Evolutionary conservation across 2,329 filamentous ascomycete genomes (phyloP).

Genomic region (Fusarium liriodendri): DNA sequence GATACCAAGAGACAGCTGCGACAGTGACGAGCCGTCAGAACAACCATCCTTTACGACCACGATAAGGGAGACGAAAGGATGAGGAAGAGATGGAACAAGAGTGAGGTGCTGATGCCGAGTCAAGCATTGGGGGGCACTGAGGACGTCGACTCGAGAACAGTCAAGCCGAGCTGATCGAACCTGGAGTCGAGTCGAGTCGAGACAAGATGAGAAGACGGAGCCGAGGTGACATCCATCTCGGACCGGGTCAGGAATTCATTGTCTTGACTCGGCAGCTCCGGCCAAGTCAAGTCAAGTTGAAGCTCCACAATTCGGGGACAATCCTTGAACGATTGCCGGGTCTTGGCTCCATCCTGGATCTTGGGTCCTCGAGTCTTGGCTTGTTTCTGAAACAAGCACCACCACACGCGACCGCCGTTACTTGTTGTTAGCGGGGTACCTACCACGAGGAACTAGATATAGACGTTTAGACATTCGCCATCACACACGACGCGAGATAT

Average conservation of each 20-base stretch:
- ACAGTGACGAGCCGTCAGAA: slow-evolving; percentile 1
- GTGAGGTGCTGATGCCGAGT: background rate
- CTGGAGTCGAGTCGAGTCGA: background rate
- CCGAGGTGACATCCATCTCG: background rate
- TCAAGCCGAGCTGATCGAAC: background rate
- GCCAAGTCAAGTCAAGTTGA: background rate
- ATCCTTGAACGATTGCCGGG: slow-evolving; percentile 29
- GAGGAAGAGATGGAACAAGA: slow-evolving; percentile 26
- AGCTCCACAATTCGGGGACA: slow-evolving; percentile 25
- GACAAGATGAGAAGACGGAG: background rate
- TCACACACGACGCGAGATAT: background rate
- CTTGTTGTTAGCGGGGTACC: slow-evolving; percentile 44
- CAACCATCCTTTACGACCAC: background rate
- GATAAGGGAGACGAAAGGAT: background rate
- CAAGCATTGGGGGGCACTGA: background rate
- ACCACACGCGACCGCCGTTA: slow-evolving; percentile 35
- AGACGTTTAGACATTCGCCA: slow-evolving; percentile 1
- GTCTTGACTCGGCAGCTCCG: background rate
- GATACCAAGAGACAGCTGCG: slow-evolving; percentile 7
- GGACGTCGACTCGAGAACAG: background rate
- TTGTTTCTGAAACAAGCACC: slow-evolving; percentile 34
- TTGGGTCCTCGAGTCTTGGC: slow-evolving; percentile 15
- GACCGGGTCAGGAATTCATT: slow-evolving; percentile 2
- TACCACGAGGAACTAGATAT: background rate
- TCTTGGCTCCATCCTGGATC: slow-evolving; percentile 21